These are phyloP conservation scores for Westerdykella sp. DNA, from an alignment of 2,329 filamentous ascomycete species.

Conservation along the genomic window DNA sequence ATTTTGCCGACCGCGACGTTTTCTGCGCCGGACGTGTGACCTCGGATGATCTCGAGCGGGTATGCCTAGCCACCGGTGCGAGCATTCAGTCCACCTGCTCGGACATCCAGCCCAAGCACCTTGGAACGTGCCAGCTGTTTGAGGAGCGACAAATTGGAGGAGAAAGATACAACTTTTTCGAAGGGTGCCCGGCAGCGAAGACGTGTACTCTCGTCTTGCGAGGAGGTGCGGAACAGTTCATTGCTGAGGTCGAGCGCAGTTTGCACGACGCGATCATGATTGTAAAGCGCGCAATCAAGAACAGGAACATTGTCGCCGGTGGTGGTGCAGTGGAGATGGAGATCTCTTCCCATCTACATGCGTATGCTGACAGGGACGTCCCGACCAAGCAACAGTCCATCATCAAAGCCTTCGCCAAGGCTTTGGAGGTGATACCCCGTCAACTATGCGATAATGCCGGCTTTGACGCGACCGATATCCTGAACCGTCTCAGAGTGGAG, in stretches of 20 bases:
- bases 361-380: constrained; percentile 86
- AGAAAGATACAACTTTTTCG: constrained; percentile 98
- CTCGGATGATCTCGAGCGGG: constrained; percentile 88
- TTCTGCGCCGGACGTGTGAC: constrained; percentile 96
- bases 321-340: constrained; percentile 97
- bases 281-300: constrained; percentile 94
- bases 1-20: constrained; percentile 94
- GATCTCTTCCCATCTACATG: constrained; percentile 85
- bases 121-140: constrained; percentile 84
- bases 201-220: constrained; percentile 94
- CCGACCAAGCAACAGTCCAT: constrained; percentile 94
- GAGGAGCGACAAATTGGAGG: constrained; percentile 96
- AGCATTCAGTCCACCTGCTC: constrained; percentile 93
- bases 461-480: constrained; percentile 95
- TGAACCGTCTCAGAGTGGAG: constrained; percentile 93
- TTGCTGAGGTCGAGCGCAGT: constrained; percentile 95
- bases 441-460: constrained; percentile 98
- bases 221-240: constrained; percentile 97
- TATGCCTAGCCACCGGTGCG: constrained; percentile 89
- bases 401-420: constrained; percentile 97
- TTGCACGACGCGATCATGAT: constrained; percentile 99
- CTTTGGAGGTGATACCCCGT: constrained; percentile 90
- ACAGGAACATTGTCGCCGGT: constrained; percentile 89
- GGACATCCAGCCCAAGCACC: constrained; percentile 81
- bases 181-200: constrained; percentile 90